A percentile compares a stretch with the other conserved stretches of the same genome.
These are phyloP conservation scores for Botrytis tulipae DNA, from an alignment of 2,329 filamentous ascomycete genomes.

Conservation along the genomic window DNA sequence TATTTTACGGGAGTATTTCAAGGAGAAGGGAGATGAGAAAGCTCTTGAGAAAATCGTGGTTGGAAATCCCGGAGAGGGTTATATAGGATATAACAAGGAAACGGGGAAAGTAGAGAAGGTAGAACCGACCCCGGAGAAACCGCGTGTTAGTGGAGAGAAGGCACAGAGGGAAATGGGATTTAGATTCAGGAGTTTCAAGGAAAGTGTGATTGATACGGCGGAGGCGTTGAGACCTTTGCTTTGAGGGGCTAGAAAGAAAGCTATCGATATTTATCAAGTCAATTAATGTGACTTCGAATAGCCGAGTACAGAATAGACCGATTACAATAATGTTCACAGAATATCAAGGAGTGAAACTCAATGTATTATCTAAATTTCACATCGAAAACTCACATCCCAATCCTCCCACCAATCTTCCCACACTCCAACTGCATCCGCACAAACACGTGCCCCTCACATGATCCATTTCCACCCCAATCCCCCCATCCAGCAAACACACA, in stretches of 20 bases:
- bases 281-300: background rate
- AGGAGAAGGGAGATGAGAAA: conserved; percentile 32
- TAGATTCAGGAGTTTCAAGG: conserved; percentile 31
- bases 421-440: no score
- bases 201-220: conserved; percentile 41
- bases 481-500: no score
- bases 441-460: background rate
- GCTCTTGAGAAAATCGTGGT: conserved; percentile 38
- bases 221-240: conserved; percentile 36
- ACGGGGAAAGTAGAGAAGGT: conserved; percentile 28
- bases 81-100: conserved; percentile 35
- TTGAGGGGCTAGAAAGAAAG: background rate
- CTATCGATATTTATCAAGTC: background rate
- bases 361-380: no score
- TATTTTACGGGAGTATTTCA: conserved; percentile 43
- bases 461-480: background rate
- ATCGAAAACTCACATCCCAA: no score
- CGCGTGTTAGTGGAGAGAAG: conserved; percentile 35
- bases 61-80: conserved; percentile 44
- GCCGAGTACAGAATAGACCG: background rate
- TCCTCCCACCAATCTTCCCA: no score
- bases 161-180: conserved; percentile 34
- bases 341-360: no score
- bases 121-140: conserved; percentile 23
- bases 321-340: background rate